phyloP scores from a whole-genome alignment of 2,329 filamentous ascomycete genomes.

The Cladosporium sp. region DNA sequence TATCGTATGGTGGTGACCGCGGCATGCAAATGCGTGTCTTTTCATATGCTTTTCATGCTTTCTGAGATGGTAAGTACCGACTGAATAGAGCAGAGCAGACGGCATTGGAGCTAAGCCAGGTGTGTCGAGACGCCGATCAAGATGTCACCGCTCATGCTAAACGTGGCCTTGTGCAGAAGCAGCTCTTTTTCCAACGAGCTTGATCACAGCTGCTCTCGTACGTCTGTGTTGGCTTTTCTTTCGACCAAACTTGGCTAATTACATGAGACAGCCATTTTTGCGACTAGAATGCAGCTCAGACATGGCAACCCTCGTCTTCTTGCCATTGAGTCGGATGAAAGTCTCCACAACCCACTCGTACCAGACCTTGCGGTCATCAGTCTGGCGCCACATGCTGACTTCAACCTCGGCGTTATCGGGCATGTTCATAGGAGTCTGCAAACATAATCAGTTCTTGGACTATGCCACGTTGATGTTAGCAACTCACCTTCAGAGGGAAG shows the following conservation, averaged over 20 bases:
- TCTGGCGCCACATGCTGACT: conserved; percentile 93
- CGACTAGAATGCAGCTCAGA: conserved; percentile 67
- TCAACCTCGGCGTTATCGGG: conserved; percentile 81
- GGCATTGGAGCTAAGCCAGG: not conserved
- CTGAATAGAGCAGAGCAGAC: no score
- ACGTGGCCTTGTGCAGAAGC: not conserved
- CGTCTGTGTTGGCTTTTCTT: not conserved
- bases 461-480: not conserved
- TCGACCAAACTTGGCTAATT: not conserved
- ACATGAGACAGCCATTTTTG: conserved; percentile 70
- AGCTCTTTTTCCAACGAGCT: not conserved
- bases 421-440: conserved; percentile 75
- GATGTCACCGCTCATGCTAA: not conserved
- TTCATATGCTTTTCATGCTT: no score
- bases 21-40: no score
- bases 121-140: not conserved
- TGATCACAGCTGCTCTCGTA: not conserved
- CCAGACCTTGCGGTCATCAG: conserved; percentile 94
- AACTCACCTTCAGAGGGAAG: conserved; percentile 83
- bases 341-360: conserved; percentile 97
- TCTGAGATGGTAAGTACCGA: no score
- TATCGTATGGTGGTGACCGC: no score
- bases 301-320: conserved; percentile 60
- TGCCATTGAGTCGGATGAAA: conserved; percentile 40
- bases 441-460: not conserved